Evolutionary conservation across 164 flowering plant species (phyloP), one percentile per base, ranked within the genome.

Genomic region (Cinnamomum micranthum): DNA sequence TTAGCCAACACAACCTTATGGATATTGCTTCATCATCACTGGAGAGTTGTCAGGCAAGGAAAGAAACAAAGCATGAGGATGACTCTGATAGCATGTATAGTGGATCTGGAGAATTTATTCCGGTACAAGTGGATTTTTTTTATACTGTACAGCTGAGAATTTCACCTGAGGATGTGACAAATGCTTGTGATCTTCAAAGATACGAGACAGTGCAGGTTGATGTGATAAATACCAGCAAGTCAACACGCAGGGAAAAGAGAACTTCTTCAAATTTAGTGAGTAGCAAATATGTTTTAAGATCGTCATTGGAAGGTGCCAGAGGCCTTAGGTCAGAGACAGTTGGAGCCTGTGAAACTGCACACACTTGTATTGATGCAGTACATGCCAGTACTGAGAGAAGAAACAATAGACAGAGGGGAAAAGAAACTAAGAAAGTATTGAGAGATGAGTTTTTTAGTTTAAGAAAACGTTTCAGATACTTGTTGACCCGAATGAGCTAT

Each of bases 401-500:
- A 28, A 71, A 55, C 28, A 75, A 33, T 47, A 65, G 81, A 55
- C 68, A 68, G 47, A 82, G 55, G 74, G 74, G 70, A 77, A 66
- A 60, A 68, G 71, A 24, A 35, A 59, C 15, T 17, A 77, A 55
- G 23, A 74, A 65, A 65, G 35, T 58, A 76, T 28, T 60, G 63
- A 50, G 74, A 25, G 77, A 81, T 71, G 85, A 75, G 58, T 82
- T 73, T 24, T 74, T 79, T 12, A 82, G 59, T 71, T 75, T 74
- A 24, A 79, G 80, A 73, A 77, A 73, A 31, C 85, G 75, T 58
- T 25, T 79, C 52, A 75, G 77, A 73, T 85, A 81, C 71, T 70
- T 85, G 28, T 51, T 82, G 76, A 76, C 55, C 65, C 77, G 85
- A 73, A 81, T 81, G 60, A 65, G 68, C 59, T 85, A 75, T 79